Evolutionary conservation across 2,329 filamentous ascomycete genomes (phyloP), one percentile per base, ranked within the genome.

Genomic region (Penicillium sp.): DNA sequence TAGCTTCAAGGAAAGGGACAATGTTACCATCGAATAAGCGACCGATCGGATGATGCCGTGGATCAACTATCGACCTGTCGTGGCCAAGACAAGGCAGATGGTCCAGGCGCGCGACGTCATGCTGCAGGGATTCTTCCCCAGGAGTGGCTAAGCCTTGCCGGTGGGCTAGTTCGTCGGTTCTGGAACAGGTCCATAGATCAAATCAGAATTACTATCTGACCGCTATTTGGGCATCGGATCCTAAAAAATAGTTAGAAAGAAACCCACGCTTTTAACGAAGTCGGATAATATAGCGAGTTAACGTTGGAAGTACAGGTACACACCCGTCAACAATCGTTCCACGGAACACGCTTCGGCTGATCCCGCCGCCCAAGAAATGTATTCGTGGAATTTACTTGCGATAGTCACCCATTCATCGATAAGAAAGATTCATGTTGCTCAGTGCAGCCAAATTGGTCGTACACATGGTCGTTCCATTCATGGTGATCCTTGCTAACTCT

Each of bases 381-480:
- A 49, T 49, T 48, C 24, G 35, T 29, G 41, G 27, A 41, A 24
- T 27, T 47, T 6, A 19, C 29, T 37, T 29, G 22, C 35, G n/a
- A 26, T 37, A 3, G 24, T 22, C 19, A 37, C 16, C 13, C 11
- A 19, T 29, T 31, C 6, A n/a, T 37, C 27, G 7, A 26, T 16
- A 26, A 35, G 21, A 24, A 26, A 19, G 5, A 24, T n/a, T 3
- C 21, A 52, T 60, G 27, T 59, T 53, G 47, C 45, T 48, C 43
- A 24, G 58, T 61, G 56, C 53, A 47, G 54, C 55, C 55, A 55
- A 53, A 43, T 29, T 53, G 50, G 57, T 59, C 53, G 39, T 27
- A 47, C 56, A 58, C 55, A 52, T n/a, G 13, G 48, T 61, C 54
- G 56, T 56, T 57, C 43, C 37, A 48, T 60, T 57, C 52, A 57